Evolutionary conservation across 2,329 filamentous ascomycete species (phyloP), one percentile per base, ranked within the genome.

Genomic region (Sporothrix phasma): DNA sequence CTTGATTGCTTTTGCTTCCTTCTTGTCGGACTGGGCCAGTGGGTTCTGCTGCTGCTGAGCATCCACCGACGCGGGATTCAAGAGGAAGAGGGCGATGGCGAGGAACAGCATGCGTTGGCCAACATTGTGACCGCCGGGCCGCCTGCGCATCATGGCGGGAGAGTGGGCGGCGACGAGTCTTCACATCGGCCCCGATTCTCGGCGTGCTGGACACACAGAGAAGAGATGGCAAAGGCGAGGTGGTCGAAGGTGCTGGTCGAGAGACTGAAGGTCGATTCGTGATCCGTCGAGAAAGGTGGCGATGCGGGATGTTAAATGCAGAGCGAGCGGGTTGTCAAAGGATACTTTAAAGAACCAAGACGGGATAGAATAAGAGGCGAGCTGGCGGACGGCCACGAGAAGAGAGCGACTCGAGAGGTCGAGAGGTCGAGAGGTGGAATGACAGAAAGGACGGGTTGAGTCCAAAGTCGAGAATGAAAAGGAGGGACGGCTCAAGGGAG

Each of bases 71-170:
- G 51, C 71, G 62, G 84, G 82, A 65, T 87, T 73, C 64, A 87
- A 74, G 64, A 87, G 76, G 67, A 87, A 56, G 19, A 56, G 74
- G 70, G 80, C 81, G 73, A 86, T 78, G 74, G 83, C 81, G 73
- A 84, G 72, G 73, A 81, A 71, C 70, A 77, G 73, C 72, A 75
- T 77, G 71, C 77, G 75, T 74, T 80, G 76, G 66, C 75, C 74
- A 68, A 74, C 80, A 75, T 82, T 81, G 77, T 53, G 62, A 39
- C 46, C 54, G 22, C 81, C 82, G 71, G 84, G 84, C 79, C 84
- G 84, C 79, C 84, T 83, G 82, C 82, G 85, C 79, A 83, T 78
- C 84, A 87, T 88, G 67, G 71, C 78, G 76, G 68, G 68, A 19
- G 51, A 15, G 29, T n/a, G 41, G 31, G 17, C 6, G 47, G 11